Evolutionary conservation across 192 early-diverging fungal species (phyloP), one percentile per base, ranked within the genome.

Genomic region (Entomortierella lignicola): DNA sequence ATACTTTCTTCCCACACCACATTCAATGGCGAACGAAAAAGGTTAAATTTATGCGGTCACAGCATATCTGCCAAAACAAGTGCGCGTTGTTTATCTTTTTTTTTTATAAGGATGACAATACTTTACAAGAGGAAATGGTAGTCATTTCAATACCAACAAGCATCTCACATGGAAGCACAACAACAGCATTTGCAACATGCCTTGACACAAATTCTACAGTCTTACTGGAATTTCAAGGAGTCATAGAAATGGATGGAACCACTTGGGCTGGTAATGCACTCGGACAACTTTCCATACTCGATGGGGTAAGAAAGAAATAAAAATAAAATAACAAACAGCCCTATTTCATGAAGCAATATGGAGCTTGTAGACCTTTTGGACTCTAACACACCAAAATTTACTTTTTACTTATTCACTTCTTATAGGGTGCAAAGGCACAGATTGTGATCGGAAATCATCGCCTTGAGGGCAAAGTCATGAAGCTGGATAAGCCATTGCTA

Each of bases 371-470:
- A 42, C 39, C 39, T 52, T n/a, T n/a, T 6, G n/a, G 18, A 8
- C 29, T 30, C 31, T 7, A 56, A 32, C 29, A 13, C 11, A 15
- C 17, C 13, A 17, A 26, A 21, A 27, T 15, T 8, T 31, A 55
- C 15, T 31, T 30, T 58, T 7, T 44, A 47, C 6, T 37, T 4
- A 21, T 25, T 32, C 17, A 17, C n/a, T 8, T 63, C 23, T 15
- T 12, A 13, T 42, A 79, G 75, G 67, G 63, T 4, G 48, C 37
- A 20, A 79, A 79, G 34, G 75, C 75, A 41, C 75, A 79, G 26
- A 48, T 79, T 0, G 67, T 79, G 13, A 69, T 79, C 8, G 75
- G 75, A 29, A 79, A 79, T 43, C 75, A 79, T 61, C 61, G 75
- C 0, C 31, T 79, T 6, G 75, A 79, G 3, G 75, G 75, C 42